These are phyloP conservation scores for Salix dunnii DNA, from an alignment of 345 rosid species.

Conservation along the genomic window DNA sequence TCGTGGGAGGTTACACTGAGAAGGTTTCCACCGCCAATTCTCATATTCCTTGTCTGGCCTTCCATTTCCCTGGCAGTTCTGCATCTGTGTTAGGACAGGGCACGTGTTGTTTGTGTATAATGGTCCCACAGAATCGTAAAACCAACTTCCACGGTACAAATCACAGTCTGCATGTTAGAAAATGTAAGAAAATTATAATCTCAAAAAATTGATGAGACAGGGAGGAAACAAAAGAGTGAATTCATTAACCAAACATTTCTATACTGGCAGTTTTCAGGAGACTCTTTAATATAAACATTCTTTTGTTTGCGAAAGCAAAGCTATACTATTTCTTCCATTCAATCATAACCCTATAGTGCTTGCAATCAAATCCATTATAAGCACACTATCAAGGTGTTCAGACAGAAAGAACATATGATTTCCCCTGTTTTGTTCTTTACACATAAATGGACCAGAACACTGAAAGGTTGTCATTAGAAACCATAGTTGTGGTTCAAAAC, in stretches of 20 bases:
- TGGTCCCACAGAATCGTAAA: slow-evolving; percentile 75
- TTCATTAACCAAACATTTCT: background rate
- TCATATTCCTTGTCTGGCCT: slow-evolving; percentile 91
- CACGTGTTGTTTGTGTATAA: slow-evolving; percentile 86
- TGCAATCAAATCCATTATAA: background rate
- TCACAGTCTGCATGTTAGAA: slow-evolving; percentile 61
- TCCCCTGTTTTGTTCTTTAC: background rate
- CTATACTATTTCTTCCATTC: background rate
- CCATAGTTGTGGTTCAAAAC: background rate
- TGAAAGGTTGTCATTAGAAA: background rate
- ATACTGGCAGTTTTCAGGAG: background rate
- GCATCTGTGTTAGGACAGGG: slow-evolving; percentile 91
- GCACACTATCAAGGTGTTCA: background rate
- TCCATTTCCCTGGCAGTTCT: slow-evolving; percentile 98
- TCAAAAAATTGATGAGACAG: background rate
- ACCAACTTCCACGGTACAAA: slow-evolving; percentile 79
- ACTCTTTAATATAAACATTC: background rate
- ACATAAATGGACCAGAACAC: background rate
- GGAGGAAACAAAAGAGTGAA: background rate
- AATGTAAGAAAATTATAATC: slow-evolving; percentile 16
- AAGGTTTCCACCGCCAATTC: slow-evolving; percentile 95
- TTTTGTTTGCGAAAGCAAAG: background rate
- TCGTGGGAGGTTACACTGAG: slow-evolving; percentile 81
- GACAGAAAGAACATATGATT: background rate
- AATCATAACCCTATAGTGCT: background rate